Base-by-base conservation (phyloP, 495 filamentous ascomycete species). In the Lepraria neglecta region DNA sequence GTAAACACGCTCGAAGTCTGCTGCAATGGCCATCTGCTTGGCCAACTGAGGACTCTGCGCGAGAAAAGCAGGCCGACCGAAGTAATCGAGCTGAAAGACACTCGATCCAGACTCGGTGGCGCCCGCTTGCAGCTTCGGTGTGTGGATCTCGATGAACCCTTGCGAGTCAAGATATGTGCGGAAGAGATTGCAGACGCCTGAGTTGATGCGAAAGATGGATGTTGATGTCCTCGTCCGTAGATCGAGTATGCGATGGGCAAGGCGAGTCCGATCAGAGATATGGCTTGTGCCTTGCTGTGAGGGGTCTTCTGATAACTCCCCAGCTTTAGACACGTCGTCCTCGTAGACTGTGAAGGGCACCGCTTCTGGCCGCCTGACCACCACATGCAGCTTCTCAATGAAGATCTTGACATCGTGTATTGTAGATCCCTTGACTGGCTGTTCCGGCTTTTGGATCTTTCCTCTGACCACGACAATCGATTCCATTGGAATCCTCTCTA, bases 21-120 rank as follows among this genome's bases (percentile, higher is more conserved):
- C 88, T 14, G 91, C 89, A 63, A 96, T 94, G 60, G 89, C 84
- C 80, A 92, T 89, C 70, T 97, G 92, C 76, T 97, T 96, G 61
- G 94, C 92, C 62, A 97, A 81, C 72, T 97, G 92, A 30, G 92
- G 91, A 43, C 87, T 91, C 71, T 96, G 92, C 11, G 91, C 91
- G 6, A 96, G 77, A 76, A 83, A 96, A 2, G 89, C 91, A 52
- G 86, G 77, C 64, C 87, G 81, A 43, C 84, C 86, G 68, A 96
- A 96, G 75, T 96, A 96, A 35, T 87, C 82, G 40, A 96, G 78
- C 56, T 87, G 79, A 78, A 96, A 96, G 12, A 96, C 91, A 72
- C 92, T 96, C 45, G 88, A 84, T 51, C 92, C 92, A 51, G 91
- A 94, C 68, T 97, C 92, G 0, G 89, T 92, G 7, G 91, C 90